Evolutionary conservation across 75 land plant species (phyloP), one percentile per base, ranked within the genome.

Genomic region (Pinus tabuliformis): DNA sequence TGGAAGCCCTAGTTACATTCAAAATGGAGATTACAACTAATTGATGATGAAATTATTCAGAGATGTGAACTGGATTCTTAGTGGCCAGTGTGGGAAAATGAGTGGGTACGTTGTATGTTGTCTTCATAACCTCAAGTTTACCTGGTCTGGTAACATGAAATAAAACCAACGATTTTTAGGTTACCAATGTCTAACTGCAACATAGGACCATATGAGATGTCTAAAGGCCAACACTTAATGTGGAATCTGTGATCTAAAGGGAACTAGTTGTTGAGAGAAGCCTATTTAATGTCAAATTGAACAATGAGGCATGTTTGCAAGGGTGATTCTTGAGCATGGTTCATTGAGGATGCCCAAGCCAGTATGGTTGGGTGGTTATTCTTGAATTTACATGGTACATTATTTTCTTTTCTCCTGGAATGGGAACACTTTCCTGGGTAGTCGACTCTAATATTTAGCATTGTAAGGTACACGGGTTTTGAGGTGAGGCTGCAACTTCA

Each of bases 381-480:
- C 45, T 84, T 0, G 86, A 89, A 8, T 75, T 95, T 4, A 91
- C 82, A 62, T 24, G 76, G 13, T 91, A 93, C 87, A 95, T 89
- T 30, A 83, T 88, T 63, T 76, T 81, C 9, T 89, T 84, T 78
- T 76, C 98, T 0, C 95, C 95, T 3, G 98, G 91, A 4, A 95
- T 90, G 95, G 96, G 95, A 56, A 88, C 95, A 0, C 88, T 89
- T 11, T 97, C 99, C 0, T 96, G 99, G 99, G 86, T 97, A 4
- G 84, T 94, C 36, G 94, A 96, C 85, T 94, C 93, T 0, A 97
- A 96, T 82, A 96, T 96, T 28, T 96, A 96, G 71, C 98, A 97
- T 0, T 59, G 26, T 96, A 60, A 81, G 83, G 66, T 94, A 79
- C 80, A 80, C 96, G 73, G 98, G 98, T 1, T 4, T 89, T 70